These are phyloP conservation scores for Tulasnella sp. DNA, from an alignment of 768 basidiomycete species.

Conservation along the genomic window DNA sequence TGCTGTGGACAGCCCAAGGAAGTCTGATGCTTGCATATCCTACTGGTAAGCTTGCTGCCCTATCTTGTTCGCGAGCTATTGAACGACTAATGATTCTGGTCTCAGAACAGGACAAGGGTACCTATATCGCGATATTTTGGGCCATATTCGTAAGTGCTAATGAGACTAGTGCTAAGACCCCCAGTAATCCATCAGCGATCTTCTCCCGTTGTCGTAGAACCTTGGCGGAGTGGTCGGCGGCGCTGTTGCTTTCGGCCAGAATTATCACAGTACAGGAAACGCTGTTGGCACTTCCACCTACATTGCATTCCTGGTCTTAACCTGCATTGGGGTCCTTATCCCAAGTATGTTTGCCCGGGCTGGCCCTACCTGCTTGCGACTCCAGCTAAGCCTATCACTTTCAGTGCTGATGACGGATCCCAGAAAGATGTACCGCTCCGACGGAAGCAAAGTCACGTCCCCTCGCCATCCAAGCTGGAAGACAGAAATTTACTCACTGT, in stretches of 20 bases:
- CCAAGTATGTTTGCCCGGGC: conserved; percentile 39
- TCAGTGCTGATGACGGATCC: conserved; percentile 65
- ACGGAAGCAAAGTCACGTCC: conserved; percentile 61
- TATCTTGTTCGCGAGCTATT: not conserved
- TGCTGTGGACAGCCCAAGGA: conserved; percentile 55
- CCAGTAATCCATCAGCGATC: not conserved
- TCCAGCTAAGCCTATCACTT: conserved; percentile 56
- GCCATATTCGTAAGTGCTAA: conserved; percentile 52
- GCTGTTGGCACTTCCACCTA: conserved; percentile 38
- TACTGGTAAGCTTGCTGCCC: conserved; percentile 40
- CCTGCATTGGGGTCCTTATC: conserved; percentile 61
- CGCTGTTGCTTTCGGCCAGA: conserved; percentile 32
- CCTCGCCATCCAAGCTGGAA: conserved; percentile 73
- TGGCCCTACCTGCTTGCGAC: conserved; percentile 47
- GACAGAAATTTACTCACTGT: conserved; percentile 66
- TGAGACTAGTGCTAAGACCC: not conserved
- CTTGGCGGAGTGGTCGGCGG: conserved; percentile 34
- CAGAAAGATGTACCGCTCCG: conserved; percentile 64
- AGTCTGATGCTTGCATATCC: conserved; percentile 81
- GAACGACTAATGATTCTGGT: not conserved
- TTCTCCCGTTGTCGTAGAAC: conserved; percentile 14
- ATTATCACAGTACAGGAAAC: conserved; percentile 30
- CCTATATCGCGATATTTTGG: conserved; percentile 79
- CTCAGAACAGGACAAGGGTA: conserved; percentile 65
- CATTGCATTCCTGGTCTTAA: conserved; percentile 74